Percentiles rank a stretch among this genome's conserved stretches.
Evolutionary conservation across 2,329 filamentous ascomycete species (phyloP).

Genomic region (Onygena corvina): DNA sequence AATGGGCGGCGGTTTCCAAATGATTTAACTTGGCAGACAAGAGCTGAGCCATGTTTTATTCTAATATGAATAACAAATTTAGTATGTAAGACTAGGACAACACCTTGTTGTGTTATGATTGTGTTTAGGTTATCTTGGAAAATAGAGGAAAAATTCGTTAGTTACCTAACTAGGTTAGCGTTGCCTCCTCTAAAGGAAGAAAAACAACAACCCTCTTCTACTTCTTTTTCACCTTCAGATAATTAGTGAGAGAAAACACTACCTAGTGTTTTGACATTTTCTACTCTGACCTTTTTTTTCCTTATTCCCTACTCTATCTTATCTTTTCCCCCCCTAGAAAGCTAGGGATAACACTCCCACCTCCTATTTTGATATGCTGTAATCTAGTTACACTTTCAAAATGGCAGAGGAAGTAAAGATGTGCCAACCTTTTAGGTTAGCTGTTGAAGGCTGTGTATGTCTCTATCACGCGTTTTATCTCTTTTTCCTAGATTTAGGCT

Average conservation of each 20-base stretch:
- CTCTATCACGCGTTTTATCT: background rate
- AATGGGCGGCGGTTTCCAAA: slow-evolving; percentile 27
- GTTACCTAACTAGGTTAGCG: background rate
- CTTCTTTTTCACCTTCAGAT: background rate
- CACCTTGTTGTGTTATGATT: too few relatives aligned
- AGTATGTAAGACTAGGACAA: too few relatives aligned
- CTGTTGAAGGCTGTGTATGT: slow-evolving; percentile 14
- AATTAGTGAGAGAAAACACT: background rate
- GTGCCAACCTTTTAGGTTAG: slow-evolving; percentile 7
- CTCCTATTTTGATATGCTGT: background rate
- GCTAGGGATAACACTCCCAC: background rate
- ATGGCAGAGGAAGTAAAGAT: background rate
- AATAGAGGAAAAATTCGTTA: too few relatives aligned
- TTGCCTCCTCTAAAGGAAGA: background rate
- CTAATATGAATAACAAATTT: background rate
- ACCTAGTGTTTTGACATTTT: background rate
- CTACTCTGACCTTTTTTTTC: background rate
- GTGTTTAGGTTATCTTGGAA: too few relatives aligned
- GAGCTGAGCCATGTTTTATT: background rate
- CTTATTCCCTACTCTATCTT: background rate
- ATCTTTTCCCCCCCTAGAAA: background rate
- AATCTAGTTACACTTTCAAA: background rate
- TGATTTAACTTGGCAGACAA: slow-evolving; percentile 21
- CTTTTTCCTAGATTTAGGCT: background rate
- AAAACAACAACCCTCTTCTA: slow-evolving; percentile 2